A percentile compares a stretch with the other conserved stretches of the same genome.
Evolutionary conservation across 495 filamentous ascomycete genomes (phyloP).

Genomic region (Physcia stellaris): DNA sequence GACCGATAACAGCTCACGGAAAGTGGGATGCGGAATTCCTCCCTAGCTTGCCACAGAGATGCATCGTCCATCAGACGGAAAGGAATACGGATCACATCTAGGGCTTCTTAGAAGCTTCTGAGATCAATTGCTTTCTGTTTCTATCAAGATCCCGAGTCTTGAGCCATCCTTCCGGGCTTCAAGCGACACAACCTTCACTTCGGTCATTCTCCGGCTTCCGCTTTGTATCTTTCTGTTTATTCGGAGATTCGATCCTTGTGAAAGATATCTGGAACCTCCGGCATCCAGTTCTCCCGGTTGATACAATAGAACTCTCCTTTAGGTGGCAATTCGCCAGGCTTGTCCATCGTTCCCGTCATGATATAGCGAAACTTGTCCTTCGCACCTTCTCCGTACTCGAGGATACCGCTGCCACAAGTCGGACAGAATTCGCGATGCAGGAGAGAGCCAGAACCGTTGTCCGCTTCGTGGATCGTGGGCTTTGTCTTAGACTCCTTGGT

Average conservation of each 20-base stretch:
- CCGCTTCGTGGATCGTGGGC: constrained; percentile 37
- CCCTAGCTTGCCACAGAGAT: too few relatives aligned
- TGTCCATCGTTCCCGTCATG: constrained; percentile 50
- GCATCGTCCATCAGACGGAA: too few relatives aligned
- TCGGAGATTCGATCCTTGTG: constrained; percentile 47
- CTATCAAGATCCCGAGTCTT: too few relatives aligned
- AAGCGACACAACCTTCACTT: too few relatives aligned
- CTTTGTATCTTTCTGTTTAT: constrained; percentile 16
- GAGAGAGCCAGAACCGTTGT: constrained; percentile 39
- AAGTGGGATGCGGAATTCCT: too few relatives aligned
- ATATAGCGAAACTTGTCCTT: constrained; percentile 43
- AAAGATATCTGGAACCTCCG: constrained; percentile 43
- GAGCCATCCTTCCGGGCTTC: too few relatives aligned
- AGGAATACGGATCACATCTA: too few relatives aligned
- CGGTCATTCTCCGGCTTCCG: too few relatives aligned
- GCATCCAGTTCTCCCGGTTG: constrained; percentile 44
- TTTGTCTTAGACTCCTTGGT: constrained; percentile 20
- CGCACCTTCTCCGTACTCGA: constrained; percentile 34
- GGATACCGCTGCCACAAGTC: constrained; percentile 45
- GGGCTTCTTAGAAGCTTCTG: too few relatives aligned
- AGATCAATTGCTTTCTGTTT: too few relatives aligned
- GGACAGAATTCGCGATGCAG: constrained; percentile 52
- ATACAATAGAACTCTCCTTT: constrained; percentile 61
- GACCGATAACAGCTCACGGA: too few relatives aligned
- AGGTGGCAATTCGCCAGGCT: constrained; percentile 43